Percentiles rank a stretch among this genome's conserved stretches.
Conservation (phyloP, 73 alveolate species). For the Paramecium sonneborni region DNA sequence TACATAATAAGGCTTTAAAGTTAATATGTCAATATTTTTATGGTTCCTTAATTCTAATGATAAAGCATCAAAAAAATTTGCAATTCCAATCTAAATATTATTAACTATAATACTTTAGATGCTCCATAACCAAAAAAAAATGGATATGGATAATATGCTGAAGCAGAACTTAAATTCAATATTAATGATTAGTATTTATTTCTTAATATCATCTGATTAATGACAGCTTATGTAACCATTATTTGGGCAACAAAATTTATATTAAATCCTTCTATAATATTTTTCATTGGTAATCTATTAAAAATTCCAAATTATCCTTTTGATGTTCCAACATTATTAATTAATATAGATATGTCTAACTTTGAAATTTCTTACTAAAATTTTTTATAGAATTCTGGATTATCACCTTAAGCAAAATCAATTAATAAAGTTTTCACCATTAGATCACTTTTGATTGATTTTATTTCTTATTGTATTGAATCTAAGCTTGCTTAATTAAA, state of each 20-base stretch:
- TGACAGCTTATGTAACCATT: not conserved
- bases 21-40: not conserved
- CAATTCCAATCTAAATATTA: not conserved
- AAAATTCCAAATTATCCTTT: not conserved
- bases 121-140: conserved; percentile 30
- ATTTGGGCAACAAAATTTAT: not conserved
- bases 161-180: not conserved
- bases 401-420: conserved; percentile 23
- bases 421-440: conserved; percentile 13
- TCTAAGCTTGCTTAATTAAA: conserved; percentile 47
- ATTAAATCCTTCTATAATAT: not conserved
- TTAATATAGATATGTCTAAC: conserved; percentile 78
- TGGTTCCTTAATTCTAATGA: not conserved
- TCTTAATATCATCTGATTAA: not conserved
- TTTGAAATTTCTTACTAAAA: conserved; percentile 51
- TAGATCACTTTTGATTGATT: not conserved
- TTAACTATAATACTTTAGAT: not conserved
- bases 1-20: conserved; percentile 16
- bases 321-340: conserved; percentile 81
- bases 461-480: not conserved
- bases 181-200: not conserved
- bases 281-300: not conserved
- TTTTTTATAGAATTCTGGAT: conserved; percentile 35
- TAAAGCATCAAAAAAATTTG: not conserved
- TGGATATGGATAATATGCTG: not conserved